Evolutionary conservation across 2,329 filamentous ascomycete genomes (phyloP), one percentile per base, ranked within the genome.

Genomic region (Aspergillus intermedius): DNA sequence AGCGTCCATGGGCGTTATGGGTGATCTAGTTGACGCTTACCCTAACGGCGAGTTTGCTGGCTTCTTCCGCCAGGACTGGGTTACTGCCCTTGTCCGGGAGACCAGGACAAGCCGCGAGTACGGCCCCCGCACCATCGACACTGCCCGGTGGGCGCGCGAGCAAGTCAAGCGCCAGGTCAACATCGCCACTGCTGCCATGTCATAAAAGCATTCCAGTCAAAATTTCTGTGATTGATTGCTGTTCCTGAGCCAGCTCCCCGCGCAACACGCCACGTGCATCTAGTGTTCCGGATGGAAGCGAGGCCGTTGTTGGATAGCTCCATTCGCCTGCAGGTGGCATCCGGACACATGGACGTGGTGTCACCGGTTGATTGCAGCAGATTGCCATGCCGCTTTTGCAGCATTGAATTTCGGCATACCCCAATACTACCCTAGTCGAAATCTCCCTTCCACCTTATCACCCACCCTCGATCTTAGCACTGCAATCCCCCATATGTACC

Each of bases 1-100:
- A 59, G 88, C 91, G n/a, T 82, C 87, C 7, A 97, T 97, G 88
- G 93, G 93, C 69, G 91, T 97, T 48, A 88, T 98, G 73, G 93
- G 91, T 75, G 93, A 98, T 66, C 80, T 98, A 55, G 89, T 91
- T 44, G 91, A 97, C 63, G 84, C 90, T 1, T 98, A 94, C 76
- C 91, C 91, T 45, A 85, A 87, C 58, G 91, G 93, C 60, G 87
- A 97, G 69, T 85, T 95, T 57, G 78, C 84, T 46, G 79, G 87
- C 21, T 86, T 82, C 60, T 96, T 95, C 83, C 88, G 90, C 57
- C 81, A 88, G 61, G 90, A 96, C 17, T 97, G 91, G 89, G 75
- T 98, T 50, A 91, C 85, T 22, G 74, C 78, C 23, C 86, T 98
- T 77, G 91, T 96, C 64, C 91, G 91, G 73, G 91, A 97, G 69